Base-by-base conservation (phyloP, 2,329 filamentous ascomycete genomes). In the Colletotrichum sp. region DNA sequence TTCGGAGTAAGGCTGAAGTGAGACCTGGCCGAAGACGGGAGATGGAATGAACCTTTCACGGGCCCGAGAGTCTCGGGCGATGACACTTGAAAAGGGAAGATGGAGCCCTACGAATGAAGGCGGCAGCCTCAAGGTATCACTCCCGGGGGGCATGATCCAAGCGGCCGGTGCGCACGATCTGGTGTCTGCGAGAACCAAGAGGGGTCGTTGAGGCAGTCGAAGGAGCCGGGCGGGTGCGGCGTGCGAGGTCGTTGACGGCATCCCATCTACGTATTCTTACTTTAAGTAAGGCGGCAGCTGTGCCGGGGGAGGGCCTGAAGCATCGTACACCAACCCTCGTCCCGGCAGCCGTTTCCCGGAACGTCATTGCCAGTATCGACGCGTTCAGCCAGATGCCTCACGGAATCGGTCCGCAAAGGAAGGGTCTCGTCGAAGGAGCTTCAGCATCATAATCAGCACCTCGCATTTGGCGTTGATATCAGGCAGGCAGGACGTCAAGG, bases 1-100 rank as follows among this genome's bases (percentile, higher is more conserved):
- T 60, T 66, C 55, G 60, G 48, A 61, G 34, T 66, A 71, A 74
- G 72, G 72, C 67, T 71, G 67, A 61, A 66, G 34, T 71, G 48
- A 74, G 67, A 66, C 72, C 34, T 60, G 21, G 60, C 21, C 13
- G 21, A 60, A 55, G 48, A 48, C 68, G 36, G 60, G 36, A 55
- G 26, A 66, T 74, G 26, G 48, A 74, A 71, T 30, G 61, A 74
- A 71, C 61, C 21, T 34, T 73, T 65, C 57, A 10, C 36, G 57
- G 58, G 38, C 43, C 43, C 26, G 32, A 43, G n/a, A 38, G 36
- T 38, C 36, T 18, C 36, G 36, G 21, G 38, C 13, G 57, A 69
- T 36, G 57, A 24, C 13, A n/a, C n/a, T 28, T 57, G 15, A 21
- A 58, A 43, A 24, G 28, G 57, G 57, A 24, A 63, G 38, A 32